These are phyloP conservation scores for Pseudogymnoascus sp. DNA, from an alignment of 2,329 filamentous ascomycete genomes.

Conservation along the genomic window DNA sequence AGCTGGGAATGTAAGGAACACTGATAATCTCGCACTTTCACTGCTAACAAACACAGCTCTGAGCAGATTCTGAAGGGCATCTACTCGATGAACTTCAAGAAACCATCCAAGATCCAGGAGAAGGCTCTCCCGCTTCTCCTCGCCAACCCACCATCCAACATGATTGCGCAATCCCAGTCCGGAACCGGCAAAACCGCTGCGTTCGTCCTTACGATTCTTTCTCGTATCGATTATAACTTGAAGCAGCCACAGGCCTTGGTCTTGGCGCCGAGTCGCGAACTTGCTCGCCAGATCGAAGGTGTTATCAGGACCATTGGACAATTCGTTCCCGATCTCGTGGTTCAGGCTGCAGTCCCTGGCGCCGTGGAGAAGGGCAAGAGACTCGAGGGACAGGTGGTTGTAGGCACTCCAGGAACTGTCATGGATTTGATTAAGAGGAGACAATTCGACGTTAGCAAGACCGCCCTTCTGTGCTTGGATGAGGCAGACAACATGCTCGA, in stretches of 20 bases:
- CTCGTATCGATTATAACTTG: conserved; percentile 68
- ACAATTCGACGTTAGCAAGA: conserved; percentile 60
- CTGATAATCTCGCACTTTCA: not conserved
- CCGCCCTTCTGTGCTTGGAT: conserved; percentile 84
- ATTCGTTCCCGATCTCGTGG: conserved; percentile 67
- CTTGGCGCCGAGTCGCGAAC: conserved; percentile 85
- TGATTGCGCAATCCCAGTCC: conserved; percentile 98
- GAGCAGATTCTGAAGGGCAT: conserved; percentile 68
- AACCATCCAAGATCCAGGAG: conserved; percentile 97
- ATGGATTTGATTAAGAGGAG: conserved; percentile 75
- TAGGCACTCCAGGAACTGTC: conserved; percentile 90
- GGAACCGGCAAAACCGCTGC: conserved; percentile 97
- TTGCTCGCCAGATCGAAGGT: conserved; percentile 86
- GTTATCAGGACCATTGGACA: conserved; percentile 79
- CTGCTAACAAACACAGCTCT: conserved; percentile 34
- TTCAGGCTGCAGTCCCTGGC: conserved; percentile 79
- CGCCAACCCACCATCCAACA: conserved; percentile 76
- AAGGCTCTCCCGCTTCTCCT: conserved; percentile 86
- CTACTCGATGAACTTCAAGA: conserved; percentile 75
- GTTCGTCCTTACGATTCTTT: conserved; percentile 86
- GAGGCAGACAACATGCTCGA: conserved; percentile 99
- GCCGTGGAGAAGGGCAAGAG: conserved; percentile 58
- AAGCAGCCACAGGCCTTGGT: conserved; percentile 76
- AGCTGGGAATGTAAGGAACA: conserved; percentile 68
- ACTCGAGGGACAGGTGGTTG: conserved; percentile 71